Conservation (phyloP, 352 stramenopile genomes). For the Globisporangium megalacanthum region DNA sequence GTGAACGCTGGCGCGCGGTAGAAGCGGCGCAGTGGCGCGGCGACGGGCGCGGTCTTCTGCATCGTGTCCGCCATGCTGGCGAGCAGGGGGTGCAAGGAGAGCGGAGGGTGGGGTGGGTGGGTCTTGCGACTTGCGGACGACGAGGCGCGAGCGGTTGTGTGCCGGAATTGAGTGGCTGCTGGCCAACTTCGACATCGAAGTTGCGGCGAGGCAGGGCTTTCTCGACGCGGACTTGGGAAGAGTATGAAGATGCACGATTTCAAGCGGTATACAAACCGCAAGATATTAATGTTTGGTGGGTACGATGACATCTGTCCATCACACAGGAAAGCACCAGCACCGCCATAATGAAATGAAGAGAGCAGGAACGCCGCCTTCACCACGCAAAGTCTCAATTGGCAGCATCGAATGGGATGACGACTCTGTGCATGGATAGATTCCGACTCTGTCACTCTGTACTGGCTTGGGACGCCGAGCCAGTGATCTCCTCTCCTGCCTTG, state of each 20-base stretch:
- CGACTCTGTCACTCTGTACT: no score
- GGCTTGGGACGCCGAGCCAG: no score
- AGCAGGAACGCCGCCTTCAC: no score
- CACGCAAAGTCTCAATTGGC: no score
- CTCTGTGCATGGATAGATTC: no score
- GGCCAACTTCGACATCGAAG: conserved; percentile 5
- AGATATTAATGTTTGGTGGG: neutral
- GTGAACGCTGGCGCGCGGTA: conserved; percentile 76
- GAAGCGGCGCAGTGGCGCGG: conserved; percentile 54
- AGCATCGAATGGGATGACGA: no score
- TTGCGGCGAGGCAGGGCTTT: neutral
- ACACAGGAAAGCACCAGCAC: no score
- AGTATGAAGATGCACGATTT: neutral
- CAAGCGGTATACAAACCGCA: neutral
- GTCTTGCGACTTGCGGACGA: neutral
- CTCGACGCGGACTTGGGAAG: neutral
- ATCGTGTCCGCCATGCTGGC: conserved; percentile 50
- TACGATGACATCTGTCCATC: neutral
- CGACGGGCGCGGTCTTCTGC: conserved; percentile 45
- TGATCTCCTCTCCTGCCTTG: neutral
- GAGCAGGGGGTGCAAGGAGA: neutral
- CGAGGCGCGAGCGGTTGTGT: conserved; percentile 11
- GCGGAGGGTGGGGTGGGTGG: neutral
- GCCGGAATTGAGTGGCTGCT: neutral
- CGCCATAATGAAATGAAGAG: no score